Conservation (phyloP, 805 yeast genomes). For the Candida maltosa region DNA sequence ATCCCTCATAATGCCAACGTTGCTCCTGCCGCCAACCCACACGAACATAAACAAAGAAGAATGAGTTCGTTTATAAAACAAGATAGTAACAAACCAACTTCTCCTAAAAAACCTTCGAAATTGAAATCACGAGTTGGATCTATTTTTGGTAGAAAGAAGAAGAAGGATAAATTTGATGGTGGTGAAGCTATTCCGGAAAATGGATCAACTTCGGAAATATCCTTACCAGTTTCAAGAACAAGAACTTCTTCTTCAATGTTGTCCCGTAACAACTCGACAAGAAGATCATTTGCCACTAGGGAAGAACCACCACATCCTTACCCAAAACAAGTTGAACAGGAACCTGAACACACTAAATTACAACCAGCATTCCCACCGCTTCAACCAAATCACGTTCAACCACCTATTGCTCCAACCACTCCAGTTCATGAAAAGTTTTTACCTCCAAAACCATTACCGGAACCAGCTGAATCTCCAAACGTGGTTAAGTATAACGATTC, state of each 20-base stretch:
- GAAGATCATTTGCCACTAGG: slow-evolving; percentile 5
- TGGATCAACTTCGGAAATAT: slow-evolving; percentile 20
- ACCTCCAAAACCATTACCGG: slow-evolving; percentile 2
- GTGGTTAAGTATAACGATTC: slow-evolving; percentile 29
- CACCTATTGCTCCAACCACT: neutral
- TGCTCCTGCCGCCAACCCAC: neutral
- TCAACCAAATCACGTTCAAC: neutral
- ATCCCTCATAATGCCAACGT: slow-evolving; percentile 3
- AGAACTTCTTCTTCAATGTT: slow-evolving; percentile 9
- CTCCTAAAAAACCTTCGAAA: slow-evolving; percentile 29
- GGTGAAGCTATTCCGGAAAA: slow-evolving; percentile 30
- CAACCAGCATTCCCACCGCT: slow-evolving; percentile 1
- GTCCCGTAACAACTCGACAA: slow-evolving; percentile 9
- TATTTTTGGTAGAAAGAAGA: slow-evolving; percentile 63
- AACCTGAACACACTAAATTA: neutral
- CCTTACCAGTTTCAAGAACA: slow-evolving; percentile 5
- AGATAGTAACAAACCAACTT: neutral
- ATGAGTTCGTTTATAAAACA: neutral
- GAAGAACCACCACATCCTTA: too few species aligned
- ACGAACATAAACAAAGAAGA: neutral
- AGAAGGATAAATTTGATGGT: slow-evolving; percentile 11
- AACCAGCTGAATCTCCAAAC: slow-evolving; percentile 27
- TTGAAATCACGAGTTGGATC: slow-evolving; percentile 75
- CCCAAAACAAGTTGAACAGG: neutral
- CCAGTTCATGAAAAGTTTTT: neutral